These are phyloP conservation scores for Trypanosoma mega DNA, from an alignment of 208 protist species.

Conservation along the genomic window DNA sequence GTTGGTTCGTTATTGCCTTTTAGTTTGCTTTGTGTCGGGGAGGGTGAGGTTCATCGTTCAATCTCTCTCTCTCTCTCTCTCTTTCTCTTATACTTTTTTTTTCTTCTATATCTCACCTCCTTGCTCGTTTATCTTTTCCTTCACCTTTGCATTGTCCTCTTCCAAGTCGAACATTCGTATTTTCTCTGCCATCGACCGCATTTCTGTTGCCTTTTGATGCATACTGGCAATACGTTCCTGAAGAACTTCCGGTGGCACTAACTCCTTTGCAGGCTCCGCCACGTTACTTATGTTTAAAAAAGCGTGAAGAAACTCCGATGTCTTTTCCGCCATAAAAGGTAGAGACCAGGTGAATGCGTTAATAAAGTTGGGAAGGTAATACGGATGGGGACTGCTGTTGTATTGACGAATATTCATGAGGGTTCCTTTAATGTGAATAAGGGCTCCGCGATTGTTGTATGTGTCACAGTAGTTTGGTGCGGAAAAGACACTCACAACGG, in stretches of 20 bases:
- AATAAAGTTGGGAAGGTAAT: constrained; percentile 98
- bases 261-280: constrained; percentile 51
- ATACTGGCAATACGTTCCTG: neutral
- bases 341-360: constrained; percentile 97
- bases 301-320: constrained; percentile 85
- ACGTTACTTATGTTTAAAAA: constrained; percentile 78
- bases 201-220: neutral
- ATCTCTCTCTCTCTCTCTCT: too few relatives aligned
- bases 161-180: constrained; percentile 1
- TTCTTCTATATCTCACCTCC: neutral
- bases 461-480: constrained; percentile 98
- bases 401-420: constrained; percentile 98
- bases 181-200: neutral
- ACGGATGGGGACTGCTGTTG: constrained; percentile 93
- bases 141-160: neutral
- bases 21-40: too few relatives aligned
- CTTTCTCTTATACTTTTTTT: too few relatives aligned
- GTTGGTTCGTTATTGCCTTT: too few relatives aligned
- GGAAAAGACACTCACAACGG: constrained; percentile 97
- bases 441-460: constrained; percentile 96
- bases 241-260: neutral
- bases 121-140: neutral
- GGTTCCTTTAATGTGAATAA: constrained; percentile 92
- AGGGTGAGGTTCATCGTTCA: too few relatives aligned
- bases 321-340: constrained; percentile 96